Evolutionary conservation across 306 rosid species (phyloP), one percentile per base, ranked within the genome.

Genomic region (Geum urbanum): DNA sequence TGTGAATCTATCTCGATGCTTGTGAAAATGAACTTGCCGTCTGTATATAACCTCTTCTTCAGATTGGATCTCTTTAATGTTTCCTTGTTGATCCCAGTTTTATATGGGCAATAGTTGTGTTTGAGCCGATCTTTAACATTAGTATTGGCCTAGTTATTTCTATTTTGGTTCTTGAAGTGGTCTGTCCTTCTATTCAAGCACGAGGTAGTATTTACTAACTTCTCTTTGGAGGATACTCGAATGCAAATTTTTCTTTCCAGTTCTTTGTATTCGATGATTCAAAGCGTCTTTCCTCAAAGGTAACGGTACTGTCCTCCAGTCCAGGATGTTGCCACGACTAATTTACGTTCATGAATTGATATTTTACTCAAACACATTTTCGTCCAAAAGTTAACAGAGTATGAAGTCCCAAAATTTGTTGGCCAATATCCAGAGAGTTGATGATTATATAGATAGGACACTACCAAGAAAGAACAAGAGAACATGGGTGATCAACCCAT

Each of bases 81-180:
- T 63, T 45, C 53, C 64, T 52, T 69, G 64, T 61, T 55, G 70
- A 71, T 60, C 48, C 82, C 69, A 37, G 63, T 78, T 79, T 83
- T 74, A 60, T 72, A 55, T 56, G 84, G 92, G 87, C 67, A 54
- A 85, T 79, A 58, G 62, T 59, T 82, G 64, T 73, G 57, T 69
- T 68, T 46, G 78, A 66, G 85, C 85, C 80, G 57, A 79, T 74
- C 65, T 67, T 61, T 20, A 7, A 73, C 61, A 24, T 47, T 66
- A 68, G 68, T 55, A 22, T 50, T 54, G 59, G 83, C 82, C 39
- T 19, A 43, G 10, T 74, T 47, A 46, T 62, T 64, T 63, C 54
- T 61, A 76, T 63, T 72, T 63, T 62, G 61, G 72, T 68, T 74
- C 27, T 61, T 50, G 32, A 67, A 66, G 69, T 72, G 54, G 55